Base-by-base conservation (phyloP, 441 rosid genomes). In the Bocquillonia castaneifolia region DNA sequence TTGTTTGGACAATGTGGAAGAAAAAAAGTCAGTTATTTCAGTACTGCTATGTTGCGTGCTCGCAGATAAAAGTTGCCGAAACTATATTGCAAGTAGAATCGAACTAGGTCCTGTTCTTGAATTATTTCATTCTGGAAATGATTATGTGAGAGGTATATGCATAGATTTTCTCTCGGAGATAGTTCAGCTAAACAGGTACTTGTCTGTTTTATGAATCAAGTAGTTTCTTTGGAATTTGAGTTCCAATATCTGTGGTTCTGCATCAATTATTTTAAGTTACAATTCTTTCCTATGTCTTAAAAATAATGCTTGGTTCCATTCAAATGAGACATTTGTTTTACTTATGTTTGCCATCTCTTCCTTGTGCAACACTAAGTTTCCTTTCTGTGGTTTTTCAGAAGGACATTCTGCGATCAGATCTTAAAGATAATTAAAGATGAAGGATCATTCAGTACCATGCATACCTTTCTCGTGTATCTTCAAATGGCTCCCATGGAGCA, bases 401-500 rank as follows among this genome's bases (percentile, higher is more conserved):
- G 89, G 79, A 81, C 76, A 58, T 57, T 69, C 53, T 70, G 88
- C 83, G 83, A 81, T 72, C 83, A 79, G 42, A 79, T 83, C 1
- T 71, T 88, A 78, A 74, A 81, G 77, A 73, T 57, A 62, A 83
- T 88, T 59, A 88, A 73, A 80, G 86, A 81, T 22, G 90, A 78
- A 80, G 90, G 90, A 64, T 68, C 84, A 40, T 86, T 82, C 67
- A 88, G 90, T 74, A 83, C 89, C 55, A 80, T 88, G 93, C 93
- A 88, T 69, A 55, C 89, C 31, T 75, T 86, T 64, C 90, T 86
- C 51, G 90, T 88, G 48, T 77, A 88, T 70, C 93, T 88, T 74
- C 93, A 88, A 74, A 84, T 82, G 89, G 86, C 90, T 61, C 86
- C 89, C 50, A 84, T 86, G 82, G 86, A 84, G 72, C 86, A 84